These are phyloP conservation scores for Eucalyptus cladocalyx DNA, from an alignment of 345 rosid species.

Conservation along the genomic window DNA sequence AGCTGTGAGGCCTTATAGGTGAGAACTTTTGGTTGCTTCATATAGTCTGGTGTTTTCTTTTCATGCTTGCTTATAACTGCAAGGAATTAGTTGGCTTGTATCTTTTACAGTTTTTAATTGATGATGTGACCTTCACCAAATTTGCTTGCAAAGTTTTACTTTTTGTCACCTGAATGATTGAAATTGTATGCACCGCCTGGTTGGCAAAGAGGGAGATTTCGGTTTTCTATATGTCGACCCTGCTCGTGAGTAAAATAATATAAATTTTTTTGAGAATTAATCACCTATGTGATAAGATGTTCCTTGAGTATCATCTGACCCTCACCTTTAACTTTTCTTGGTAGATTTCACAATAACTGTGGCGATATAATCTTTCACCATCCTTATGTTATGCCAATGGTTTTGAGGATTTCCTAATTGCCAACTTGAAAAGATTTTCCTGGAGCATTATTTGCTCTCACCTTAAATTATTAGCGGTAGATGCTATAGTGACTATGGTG, in stretches of 20 bases:
- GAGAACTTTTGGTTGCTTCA: background rate
- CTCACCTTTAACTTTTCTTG: background rate
- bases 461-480: background rate
- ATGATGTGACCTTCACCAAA: background rate
- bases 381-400: background rate
- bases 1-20: constrained; percentile 71
- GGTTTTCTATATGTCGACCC: background rate
- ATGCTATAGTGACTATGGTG: background rate
- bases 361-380: background rate
- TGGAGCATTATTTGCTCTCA: background rate
- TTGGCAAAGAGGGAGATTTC: background rate
- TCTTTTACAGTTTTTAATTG: background rate
- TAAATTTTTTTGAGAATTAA: background rate
- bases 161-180: background rate
- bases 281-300: background rate
- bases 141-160: background rate
- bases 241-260: background rate
- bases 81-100: background rate
- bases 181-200: background rate
- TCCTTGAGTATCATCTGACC: background rate
- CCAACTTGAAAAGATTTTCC: background rate
- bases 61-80: background rate
- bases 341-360: background rate
- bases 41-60: background rate
- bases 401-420: background rate